These are phyloP conservation scores for Linnemannia hyalina DNA, from an alignment of 192 early-diverging fungal species.

Conservation along the genomic window DNA sequence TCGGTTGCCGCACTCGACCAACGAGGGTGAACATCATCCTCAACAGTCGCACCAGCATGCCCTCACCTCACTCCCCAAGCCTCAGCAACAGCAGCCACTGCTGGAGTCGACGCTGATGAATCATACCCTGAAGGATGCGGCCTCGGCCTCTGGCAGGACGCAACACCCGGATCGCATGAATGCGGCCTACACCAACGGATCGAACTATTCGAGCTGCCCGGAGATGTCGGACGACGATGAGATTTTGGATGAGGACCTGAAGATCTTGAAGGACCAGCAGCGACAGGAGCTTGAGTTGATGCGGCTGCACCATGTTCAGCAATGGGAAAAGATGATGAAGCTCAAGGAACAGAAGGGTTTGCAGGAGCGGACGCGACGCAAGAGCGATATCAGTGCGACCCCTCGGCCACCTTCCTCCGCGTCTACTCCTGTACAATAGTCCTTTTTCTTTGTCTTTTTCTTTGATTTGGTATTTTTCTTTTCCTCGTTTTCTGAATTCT, in stretches of 20 bases:
- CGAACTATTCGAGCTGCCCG: slow-evolving; percentile 47
- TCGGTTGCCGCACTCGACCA: slow-evolving; percentile 16
- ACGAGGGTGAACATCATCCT: background rate
- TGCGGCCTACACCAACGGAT: slow-evolving; percentile 35
- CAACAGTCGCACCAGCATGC: slow-evolving; percentile 21
- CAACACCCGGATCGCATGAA: slow-evolving; percentile 7
- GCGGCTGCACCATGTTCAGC: slow-evolving; percentile 41
- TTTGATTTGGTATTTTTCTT: background rate
- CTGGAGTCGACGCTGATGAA: slow-evolving; percentile 8
- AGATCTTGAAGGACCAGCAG: slow-evolving; percentile 40
- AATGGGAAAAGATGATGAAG: slow-evolving; percentile 56
- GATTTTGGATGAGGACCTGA: slow-evolving; percentile 45
- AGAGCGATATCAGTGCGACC: slow-evolving; percentile 30
- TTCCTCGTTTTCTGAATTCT: background rate
- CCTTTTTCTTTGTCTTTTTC: background rate
- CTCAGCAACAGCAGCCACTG: background rate
- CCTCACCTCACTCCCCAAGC: slow-evolving; percentile 7
- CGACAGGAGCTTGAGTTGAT: slow-evolving; percentile 42
- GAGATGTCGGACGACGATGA: slow-evolving; percentile 54
- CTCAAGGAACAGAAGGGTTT: slow-evolving; percentile 41
- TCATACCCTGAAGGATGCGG: slow-evolving; percentile 35
- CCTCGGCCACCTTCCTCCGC: slow-evolving; percentile 12
- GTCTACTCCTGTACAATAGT: slow-evolving; percentile 1
- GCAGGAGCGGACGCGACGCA: slow-evolving; percentile 38
- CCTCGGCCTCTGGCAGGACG: slow-evolving; percentile 16